phyloP scores from a whole-genome alignment of 768 basidiomycete genomes.

The Russula sp. region DNA sequence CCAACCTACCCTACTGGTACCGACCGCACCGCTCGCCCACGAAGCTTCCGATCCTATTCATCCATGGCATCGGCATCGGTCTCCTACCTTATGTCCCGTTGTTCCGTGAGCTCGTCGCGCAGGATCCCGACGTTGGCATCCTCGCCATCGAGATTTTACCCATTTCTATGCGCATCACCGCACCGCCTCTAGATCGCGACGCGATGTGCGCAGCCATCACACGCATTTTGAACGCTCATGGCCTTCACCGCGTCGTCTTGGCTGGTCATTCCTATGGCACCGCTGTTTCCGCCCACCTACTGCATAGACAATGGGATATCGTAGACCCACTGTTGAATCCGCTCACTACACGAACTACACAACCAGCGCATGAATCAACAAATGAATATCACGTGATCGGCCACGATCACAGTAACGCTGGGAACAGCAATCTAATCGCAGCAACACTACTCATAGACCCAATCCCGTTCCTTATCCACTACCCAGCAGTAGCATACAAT shows the following conservation, averaged over 20 bases:
- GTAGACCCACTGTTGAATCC: slow-evolving; percentile 9
- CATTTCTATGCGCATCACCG: slow-evolving; percentile 59
- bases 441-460: slow-evolving; percentile 58
- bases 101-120: slow-evolving; percentile 44
- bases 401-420: background rate
- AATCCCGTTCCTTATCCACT: slow-evolving; percentile 61
- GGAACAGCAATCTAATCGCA: slow-evolving; percentile 38
- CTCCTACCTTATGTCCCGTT: slow-evolving; percentile 56
- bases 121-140: slow-evolving; percentile 54
- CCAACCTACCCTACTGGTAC: slow-evolving; percentile 47
- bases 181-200: slow-evolving; percentile 44
- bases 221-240: slow-evolving; percentile 46
- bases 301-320: slow-evolving; percentile 37
- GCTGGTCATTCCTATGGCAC: slow-evolving; percentile 64
- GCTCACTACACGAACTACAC: background rate
- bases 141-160: slow-evolving; percentile 58
- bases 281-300: slow-evolving; percentile 51
- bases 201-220: slow-evolving; percentile 45
- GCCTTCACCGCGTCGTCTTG: slow-evolving; percentile 43
- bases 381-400: background rate
- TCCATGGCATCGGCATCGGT: slow-evolving; percentile 73
- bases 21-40: slow-evolving; percentile 47
- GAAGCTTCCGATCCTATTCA: slow-evolving; percentile 56
- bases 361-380: background rate
- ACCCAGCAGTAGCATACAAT: slow-evolving; percentile 60